Evolutionary conservation across 345 rosid species (phyloP), one percentile per base, ranked within the genome.

Genomic region (Capsella bursapastoris): DNA sequence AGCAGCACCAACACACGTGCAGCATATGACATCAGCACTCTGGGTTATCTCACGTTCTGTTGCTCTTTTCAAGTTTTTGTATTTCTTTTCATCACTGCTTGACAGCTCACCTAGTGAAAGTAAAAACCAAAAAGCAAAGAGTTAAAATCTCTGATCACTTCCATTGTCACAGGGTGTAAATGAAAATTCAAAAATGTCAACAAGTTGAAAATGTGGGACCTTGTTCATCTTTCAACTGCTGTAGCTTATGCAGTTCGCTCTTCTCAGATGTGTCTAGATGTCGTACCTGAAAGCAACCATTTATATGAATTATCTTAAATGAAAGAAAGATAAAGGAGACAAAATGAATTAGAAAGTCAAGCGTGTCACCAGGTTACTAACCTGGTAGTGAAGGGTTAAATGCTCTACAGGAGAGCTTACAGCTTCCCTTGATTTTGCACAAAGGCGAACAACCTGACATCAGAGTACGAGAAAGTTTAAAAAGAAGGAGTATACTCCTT

Each of bases 341-440:
- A 18, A 12, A 57, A 22, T 10, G 65, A 78, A 64, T 56, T 8
- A 7, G 61, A 41, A 62, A 79, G 53, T 32, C 22, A n/a, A 49
- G 44, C 0, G 6, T 43, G 51, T 32, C 57, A 59, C 37, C 9
- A 55, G 51, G 60, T 71, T 34, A 71, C 83, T 70, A 81, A 96
- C 99, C 98, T 96, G 99, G 88, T 96, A 96, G 73, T 96, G 99
- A 71, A 96, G 96, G 59, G 98, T 96, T 80, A 96, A 85, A 88
- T 96, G 97, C 82, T 96, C 99, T 75, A 96, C 96, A 50, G 99
- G 99, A 68, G 98, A 92, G 76, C 98, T 92, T 11, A 96, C 99
- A 68, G 98, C 98, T 82, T 96, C 98, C 85, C 99, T 92, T 61
- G 99, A 96, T 76, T 96, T 96, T 55, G 99, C 99, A 84, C 99